These are phyloP conservation scores for Verruconis gallopava DNA, from an alignment of 2,329 filamentous ascomycete species.

Conservation along the genomic window DNA sequence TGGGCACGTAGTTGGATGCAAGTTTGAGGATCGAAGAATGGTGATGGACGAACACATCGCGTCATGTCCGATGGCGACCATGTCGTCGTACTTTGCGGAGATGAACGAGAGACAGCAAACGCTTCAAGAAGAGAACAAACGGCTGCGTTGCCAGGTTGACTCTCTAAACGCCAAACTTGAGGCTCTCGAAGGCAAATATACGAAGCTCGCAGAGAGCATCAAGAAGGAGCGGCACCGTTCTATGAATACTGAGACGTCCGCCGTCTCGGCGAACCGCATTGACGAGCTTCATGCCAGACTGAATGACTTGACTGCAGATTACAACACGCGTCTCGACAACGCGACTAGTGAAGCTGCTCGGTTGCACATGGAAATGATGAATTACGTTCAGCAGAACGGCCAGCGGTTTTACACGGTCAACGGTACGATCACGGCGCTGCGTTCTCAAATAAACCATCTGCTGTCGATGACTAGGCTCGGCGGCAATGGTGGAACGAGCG, in stretches of 20 bases:
- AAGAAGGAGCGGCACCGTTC: slow-evolving; percentile 4
- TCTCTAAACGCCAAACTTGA: slow-evolving; percentile 3
- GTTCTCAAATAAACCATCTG: slow-evolving; percentile 4
- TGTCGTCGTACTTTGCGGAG: slow-evolving; percentile 31
- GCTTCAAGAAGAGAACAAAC: slow-evolving; percentile 24
- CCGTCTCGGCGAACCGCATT: slow-evolving; percentile 1
- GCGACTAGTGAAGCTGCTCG: slow-evolving; percentile 4
- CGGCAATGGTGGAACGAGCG: neutral
- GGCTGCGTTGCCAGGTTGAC: neutral
- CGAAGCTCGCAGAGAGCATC: slow-evolving; percentile 3
- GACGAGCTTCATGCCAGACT: neutral
- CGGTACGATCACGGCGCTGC: slow-evolving; percentile 4
- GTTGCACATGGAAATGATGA: slow-evolving; percentile 6
- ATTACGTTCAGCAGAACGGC: slow-evolving; percentile 1
- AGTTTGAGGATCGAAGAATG: slow-evolving; percentile 24
- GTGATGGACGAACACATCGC: slow-evolving; percentile 28
- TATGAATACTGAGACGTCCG: neutral
- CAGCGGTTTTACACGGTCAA: slow-evolving; percentile 7
- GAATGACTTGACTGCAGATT: slow-evolving; percentile 1
- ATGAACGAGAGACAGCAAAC: slow-evolving; percentile 31
- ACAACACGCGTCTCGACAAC: slow-evolving; percentile 5
- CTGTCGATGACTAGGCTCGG: neutral
- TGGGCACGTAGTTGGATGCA: slow-evolving; percentile 32
- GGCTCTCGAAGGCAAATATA: slow-evolving; percentile 5
- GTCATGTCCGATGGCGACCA: slow-evolving; percentile 32